Evolutionary conservation across 345 rosid genomes (phyloP).

Genomic region (Diplotaxis tenuifolia): DNA sequence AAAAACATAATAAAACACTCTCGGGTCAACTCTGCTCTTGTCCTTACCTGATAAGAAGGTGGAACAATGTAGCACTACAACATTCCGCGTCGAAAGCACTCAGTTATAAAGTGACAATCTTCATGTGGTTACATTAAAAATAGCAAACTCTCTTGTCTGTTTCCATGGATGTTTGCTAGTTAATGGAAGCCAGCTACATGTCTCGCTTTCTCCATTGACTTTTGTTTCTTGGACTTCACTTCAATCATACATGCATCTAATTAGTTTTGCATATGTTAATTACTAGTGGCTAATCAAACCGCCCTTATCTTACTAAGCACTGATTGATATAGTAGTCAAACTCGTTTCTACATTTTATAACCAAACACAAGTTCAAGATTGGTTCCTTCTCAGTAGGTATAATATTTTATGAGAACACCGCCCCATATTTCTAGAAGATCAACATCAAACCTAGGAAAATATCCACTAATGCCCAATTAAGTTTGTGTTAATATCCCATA

Average conservation of each 20-base stretch:
- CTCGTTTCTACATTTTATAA: neutral
- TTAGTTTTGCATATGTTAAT: neutral
- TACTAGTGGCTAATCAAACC: conserved; percentile 1
- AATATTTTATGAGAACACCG: neutral
- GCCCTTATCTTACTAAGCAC: conserved; percentile 14
- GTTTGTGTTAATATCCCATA: neutral
- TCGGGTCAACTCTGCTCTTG: conserved; percentile 3
- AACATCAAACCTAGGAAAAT: neutral
- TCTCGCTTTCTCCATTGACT: conserved; percentile 32
- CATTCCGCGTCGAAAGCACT: conserved; percentile 32
- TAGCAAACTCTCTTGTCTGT: conserved; percentile 30
- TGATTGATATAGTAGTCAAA: neutral
- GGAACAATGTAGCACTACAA: conserved; percentile 29
- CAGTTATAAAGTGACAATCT: conserved; percentile 9
- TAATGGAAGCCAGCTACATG: conserved; percentile 38
- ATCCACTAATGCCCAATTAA: neutral
- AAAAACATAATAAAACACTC: neutral
- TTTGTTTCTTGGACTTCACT: conserved; percentile 1
- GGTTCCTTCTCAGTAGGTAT: neutral
- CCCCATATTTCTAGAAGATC: neutral
- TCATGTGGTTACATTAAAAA: conserved; percentile 27
- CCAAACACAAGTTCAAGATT: conserved; percentile 13
- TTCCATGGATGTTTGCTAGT: neutral
- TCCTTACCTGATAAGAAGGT: conserved; percentile 30
- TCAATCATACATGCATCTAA: conserved; percentile 8